Evolutionary conservation across 768 basidiomycete genomes (phyloP), one percentile per base, ranked within the genome.

Genomic region (Xerocomellus amylosporus): DNA sequence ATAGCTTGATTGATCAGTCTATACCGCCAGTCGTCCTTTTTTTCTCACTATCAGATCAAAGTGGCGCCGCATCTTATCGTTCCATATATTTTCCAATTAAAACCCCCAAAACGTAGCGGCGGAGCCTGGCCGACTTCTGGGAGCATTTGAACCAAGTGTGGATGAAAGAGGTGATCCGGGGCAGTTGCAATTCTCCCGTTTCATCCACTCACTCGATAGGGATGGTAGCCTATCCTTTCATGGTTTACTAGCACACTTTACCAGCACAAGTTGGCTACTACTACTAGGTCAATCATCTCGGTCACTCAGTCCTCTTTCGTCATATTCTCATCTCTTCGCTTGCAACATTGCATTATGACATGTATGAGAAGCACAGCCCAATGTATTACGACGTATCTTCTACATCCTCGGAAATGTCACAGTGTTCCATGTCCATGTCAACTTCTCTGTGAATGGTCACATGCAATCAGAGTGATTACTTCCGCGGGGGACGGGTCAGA

Each of bases 331-430:
- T 33, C 14, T 36, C 6, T 12, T 36, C 24, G 37, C 24, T 44
- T 45, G 46, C 51, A 13, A 39, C 7, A 8, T 48, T 17, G 5
- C 44, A 49, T 44, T 24, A 49, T 42, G 48, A 36, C 48, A 40
- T 44, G 14, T 8, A 51, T 46, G 5, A 46, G 26, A 37, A 53
- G 24, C 33, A 50, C 15, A 36, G 41, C 19, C n/a, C 10, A 41
- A 22, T 44, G 31, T 42, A 42, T 19, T 17, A 42, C 22, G 42
- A 34, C 31, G 42, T 31, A 26, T 30, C 17, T 45, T 15, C 45
- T 8, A 48, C 45, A 6, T 46, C 56, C 51, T 67, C 59, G 60
- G 62, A 64, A 55, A 57, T 67, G 31, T 45, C n/a, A 34, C 17
- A 24, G 24, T 24, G 24, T 24, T 24, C 30, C 34, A 8, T 30